Evolutionary conservation across 495 filamentous ascomycete genomes (phyloP), one percentile per base, ranked within the genome.

Genomic region (Lichina pygmaea): DNA sequence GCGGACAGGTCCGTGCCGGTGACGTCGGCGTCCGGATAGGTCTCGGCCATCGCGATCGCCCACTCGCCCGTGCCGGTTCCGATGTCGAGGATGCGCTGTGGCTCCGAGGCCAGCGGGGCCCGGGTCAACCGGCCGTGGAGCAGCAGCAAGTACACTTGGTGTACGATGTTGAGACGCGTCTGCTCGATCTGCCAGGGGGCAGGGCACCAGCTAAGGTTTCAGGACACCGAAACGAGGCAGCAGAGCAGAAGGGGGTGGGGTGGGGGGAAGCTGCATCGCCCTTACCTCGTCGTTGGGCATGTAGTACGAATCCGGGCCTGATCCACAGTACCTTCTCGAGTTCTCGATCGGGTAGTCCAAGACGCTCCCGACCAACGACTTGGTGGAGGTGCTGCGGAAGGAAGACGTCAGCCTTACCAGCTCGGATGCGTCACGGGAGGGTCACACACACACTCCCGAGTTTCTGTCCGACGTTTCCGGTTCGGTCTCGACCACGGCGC

Each of bases 251-350:
- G 45, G 13, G 31, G 32, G 40, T 68, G 67, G 46, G 16, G 63
- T 60, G 2, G 68, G 53, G 44, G 68, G 62, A 42, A 68, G 56
- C 8, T 64, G 61, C 16, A 48, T 49, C 8, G 42, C 32, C 40
- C 44, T 45, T 32, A 47, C 45, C 34, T 47, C 45, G 24, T 47
- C 45, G 57, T 77, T 75, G 33, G 81, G 81, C 72, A 83, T 77
- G 56, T 66, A 77, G 58, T 83, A 85, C 45, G 62, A 61, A 32
- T 68, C 64, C 33, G 34, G 33, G 5, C 45, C 48, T 15, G 10
- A 40, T 41, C 66, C 62, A 54, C 68, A 74, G 57, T 86, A 86
- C 48, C 68, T 65, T 16, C 78, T 72, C 38, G 65, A 72, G 58
- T 83, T 68, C 50, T 82, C 77, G 15, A 64, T 50, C 33, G 69